Evolutionary conservation across 1,284 basidiomycete species (phyloP).

Genomic region (Jaminaea rosea): DNA sequence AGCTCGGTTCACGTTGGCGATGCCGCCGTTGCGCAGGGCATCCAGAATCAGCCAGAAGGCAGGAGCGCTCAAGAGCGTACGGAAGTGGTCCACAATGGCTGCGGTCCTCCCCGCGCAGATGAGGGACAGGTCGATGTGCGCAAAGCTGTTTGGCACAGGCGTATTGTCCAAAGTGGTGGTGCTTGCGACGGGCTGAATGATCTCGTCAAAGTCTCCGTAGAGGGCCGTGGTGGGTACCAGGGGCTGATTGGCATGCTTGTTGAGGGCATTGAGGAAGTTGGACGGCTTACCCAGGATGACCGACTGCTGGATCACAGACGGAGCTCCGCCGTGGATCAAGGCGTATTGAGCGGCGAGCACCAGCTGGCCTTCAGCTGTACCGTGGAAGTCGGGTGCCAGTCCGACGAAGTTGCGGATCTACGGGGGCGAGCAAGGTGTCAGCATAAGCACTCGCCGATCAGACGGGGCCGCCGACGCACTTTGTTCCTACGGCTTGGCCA

Average conservation of each 20-base stretch:
- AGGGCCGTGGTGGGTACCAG: conserved; percentile 34
- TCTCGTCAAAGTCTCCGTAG: conserved; percentile 29
- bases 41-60: no score
- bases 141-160: no score
- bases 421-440: neutral
- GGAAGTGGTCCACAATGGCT: no score
- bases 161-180: no score
- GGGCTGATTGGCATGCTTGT: conserved; percentile 20
- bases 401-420: conserved; percentile 23
- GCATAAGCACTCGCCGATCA: no score
- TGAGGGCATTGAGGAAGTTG: conserved; percentile 35
- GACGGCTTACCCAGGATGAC: conserved; percentile 12
- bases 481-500: no score
- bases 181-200: conserved; percentile 42
- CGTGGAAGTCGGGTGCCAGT: conserved; percentile 43
- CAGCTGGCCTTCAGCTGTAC: conserved; percentile 19
- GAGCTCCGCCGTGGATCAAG: conserved; percentile 17
- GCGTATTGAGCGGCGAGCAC: conserved; percentile 13
- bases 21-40: no score
- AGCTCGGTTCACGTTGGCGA: no score
- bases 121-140: no score
- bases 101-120: no score
- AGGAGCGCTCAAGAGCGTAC: no score
- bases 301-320: conserved; percentile 39
- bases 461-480: no score